These are phyloP conservation scores for Colletotrichum sp. DNA, from an alignment of 2,329 filamentous ascomycete species.

Conservation along the genomic window DNA sequence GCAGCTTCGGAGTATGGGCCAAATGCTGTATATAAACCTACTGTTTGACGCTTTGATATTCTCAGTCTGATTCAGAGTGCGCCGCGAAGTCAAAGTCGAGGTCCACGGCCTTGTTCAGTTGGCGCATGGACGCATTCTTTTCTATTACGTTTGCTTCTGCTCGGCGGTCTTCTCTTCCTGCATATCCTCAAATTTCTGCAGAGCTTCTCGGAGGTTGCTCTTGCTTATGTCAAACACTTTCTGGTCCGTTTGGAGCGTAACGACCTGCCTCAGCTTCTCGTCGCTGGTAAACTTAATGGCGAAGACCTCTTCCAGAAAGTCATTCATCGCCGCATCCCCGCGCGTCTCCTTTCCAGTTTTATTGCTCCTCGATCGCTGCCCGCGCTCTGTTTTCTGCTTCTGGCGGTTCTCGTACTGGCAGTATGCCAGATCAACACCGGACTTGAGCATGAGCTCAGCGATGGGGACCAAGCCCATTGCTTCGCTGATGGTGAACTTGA, in stretches of 20 bases:
- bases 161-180: background rate
- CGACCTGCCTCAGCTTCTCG: background rate
- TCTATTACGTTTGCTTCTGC: background rate
- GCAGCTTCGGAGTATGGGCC: background rate
- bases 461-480: background rate
- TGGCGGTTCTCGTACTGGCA: background rate
- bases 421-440: background rate
- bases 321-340: background rate
- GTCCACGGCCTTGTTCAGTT: background rate
- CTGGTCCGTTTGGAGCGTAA: background rate
- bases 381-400: background rate
- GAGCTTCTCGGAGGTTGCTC: background rate
- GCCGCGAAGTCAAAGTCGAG: background rate
- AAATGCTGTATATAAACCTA: background rate
- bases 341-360: background rate
- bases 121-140: background rate
- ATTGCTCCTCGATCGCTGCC: background rate
- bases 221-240: background rate
- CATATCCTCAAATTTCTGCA: background rate
- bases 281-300: background rate
- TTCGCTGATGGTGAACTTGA: background rate
- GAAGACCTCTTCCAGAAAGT: background rate
- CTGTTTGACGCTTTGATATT: background rate
- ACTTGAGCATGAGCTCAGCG: background rate
- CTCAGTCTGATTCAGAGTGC: background rate